Conservation (phyloP, 2,329 filamentous ascomycete genomes). For the Trichophyton equinum region DNA sequence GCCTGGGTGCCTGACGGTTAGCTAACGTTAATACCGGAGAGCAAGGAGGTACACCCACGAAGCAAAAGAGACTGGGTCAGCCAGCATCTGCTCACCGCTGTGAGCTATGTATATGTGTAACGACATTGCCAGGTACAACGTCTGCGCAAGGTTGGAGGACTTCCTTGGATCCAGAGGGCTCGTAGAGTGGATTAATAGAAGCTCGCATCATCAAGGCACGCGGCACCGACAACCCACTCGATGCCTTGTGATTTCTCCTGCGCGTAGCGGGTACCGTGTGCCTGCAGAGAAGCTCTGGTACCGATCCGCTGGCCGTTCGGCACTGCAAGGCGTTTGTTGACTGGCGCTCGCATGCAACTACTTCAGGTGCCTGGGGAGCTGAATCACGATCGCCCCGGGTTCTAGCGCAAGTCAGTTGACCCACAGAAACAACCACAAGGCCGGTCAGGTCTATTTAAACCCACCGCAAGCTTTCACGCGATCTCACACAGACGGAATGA, state of each 20-base stretch:
- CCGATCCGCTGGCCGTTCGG: background rate
- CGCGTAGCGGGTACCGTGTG: background rate
- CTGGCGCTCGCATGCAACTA: background rate
- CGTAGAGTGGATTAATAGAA: background rate
- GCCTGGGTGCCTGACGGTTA: constrained; percentile 35
- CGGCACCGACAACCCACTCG: background rate
- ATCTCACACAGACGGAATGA: background rate
- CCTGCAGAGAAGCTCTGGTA: background rate
- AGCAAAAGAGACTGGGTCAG: constrained; percentile 62
- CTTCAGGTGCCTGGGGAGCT: background rate
- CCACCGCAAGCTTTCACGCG: background rate
- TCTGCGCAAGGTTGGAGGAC: background rate
- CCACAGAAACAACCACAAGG: constrained; percentile 1
- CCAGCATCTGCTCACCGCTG: constrained; percentile 72
- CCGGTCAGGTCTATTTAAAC: background rate
- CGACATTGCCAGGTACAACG: constrained; percentile 52
- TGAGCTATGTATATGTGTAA: constrained; percentile 85
- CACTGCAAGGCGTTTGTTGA: background rate
- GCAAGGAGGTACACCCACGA: constrained; percentile 44
- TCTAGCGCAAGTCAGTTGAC: constrained; percentile 3
- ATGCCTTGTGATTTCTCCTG: background rate
- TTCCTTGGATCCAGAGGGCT: background rate
- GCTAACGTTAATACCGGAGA: background rate
- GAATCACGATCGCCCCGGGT: background rate
- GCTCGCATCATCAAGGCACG: constrained; percentile 1